Evolutionary conservation across 192 early-diverging fungal genomes (phyloP).

Genomic region (Coemansia sp.): DNA sequence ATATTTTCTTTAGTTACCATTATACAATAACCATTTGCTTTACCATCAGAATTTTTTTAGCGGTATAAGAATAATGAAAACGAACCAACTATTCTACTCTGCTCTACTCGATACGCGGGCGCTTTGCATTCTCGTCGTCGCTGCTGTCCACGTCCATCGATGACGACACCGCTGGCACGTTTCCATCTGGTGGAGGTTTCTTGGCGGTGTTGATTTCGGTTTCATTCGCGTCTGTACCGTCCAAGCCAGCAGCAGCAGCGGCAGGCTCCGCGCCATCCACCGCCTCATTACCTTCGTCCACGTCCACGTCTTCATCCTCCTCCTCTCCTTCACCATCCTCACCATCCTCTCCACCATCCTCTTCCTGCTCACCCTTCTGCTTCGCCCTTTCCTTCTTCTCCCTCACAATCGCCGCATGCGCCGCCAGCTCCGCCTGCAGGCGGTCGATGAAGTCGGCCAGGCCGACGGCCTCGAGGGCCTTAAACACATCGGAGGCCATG

Average conservation of each 20-base stretch:
- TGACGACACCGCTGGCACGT: not conserved
- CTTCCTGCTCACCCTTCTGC: slow-evolving; percentile 17
- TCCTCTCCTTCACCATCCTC: slow-evolving; percentile 13
- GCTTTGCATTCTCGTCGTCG: slow-evolving; percentile 21
- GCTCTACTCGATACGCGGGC: slow-evolving; percentile 19
- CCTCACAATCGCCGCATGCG: slow-evolving; percentile 10
- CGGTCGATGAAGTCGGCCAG: slow-evolving; percentile 42
- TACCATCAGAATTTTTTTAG: no score
- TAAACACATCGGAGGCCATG: slow-evolving; percentile 39
- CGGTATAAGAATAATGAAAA: no score
- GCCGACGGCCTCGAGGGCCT: slow-evolving; percentile 45
- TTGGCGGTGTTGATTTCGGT: no score
- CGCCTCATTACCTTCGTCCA: slow-evolving; percentile 7
- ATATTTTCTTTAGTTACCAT: no score
- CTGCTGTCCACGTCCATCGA: slow-evolving; percentile 24
- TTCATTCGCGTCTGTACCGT: not conserved
- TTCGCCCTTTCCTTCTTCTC: slow-evolving; percentile 39
- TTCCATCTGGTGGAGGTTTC: not conserved
- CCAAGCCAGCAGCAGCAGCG: not conserved
- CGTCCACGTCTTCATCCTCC: not conserved
- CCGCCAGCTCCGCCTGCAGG: slow-evolving; percentile 30
- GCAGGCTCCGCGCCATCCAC: no score
- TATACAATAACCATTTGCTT: no score
- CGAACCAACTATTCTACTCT: not conserved
- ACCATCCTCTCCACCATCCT: slow-evolving; percentile 10